Evolutionary conservation across 176 grass and related monocot species (phyloP), one percentile per base, ranked within the genome.

Genomic region (Oryza nivara): DNA sequence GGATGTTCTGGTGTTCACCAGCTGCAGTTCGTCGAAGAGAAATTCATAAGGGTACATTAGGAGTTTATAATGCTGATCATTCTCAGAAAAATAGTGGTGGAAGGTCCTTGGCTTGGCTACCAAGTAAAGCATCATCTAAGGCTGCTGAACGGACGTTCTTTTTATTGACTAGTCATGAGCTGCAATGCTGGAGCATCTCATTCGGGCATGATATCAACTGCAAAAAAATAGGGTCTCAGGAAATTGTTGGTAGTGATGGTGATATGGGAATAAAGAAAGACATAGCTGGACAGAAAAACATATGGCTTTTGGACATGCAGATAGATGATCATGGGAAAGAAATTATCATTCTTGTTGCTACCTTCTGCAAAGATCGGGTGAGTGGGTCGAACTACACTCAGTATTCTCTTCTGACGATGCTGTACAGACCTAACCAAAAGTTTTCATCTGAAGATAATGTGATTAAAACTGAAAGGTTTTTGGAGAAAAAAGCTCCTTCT

Each of bases 301-400:
- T 98, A 15, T 98, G 96, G 96, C 93, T 98, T 90, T 91, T 98
- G 88, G 96, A 98, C 83, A 92, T 98, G 92, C 96, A 98, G 68
- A 74, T 95, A 84, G 93, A 93, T 79, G 89, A 92, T 40, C 68
- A 65, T 77, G 96, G 89, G 40, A 98, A 86, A 76, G 96, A 98
- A 80, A 86, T 95, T 69, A 86, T 45, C 81, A 90, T 98, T 86
- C 92, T 98, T 85, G 91, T 98, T 91, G 96, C 96, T 92, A 98
- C 93, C 68, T 93, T 93, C 20, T 98, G 93, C 83, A 98, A 98
- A 91, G 96, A 98, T 90, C 91, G 96, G 75, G 91, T 91, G 26
- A 98, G 93, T 70, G 94, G 96, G 78, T 98, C 96, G 90, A 98
- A 86, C 73, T 98, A 94, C 75, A 95, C 89, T 35, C 93, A 95